Percentiles rank a stretch among this genome's conserved stretches.
These are phyloP conservation scores for Didymella sp. DNA, from an alignment of 2,329 filamentous ascomycete species.

Conservation along the genomic window DNA sequence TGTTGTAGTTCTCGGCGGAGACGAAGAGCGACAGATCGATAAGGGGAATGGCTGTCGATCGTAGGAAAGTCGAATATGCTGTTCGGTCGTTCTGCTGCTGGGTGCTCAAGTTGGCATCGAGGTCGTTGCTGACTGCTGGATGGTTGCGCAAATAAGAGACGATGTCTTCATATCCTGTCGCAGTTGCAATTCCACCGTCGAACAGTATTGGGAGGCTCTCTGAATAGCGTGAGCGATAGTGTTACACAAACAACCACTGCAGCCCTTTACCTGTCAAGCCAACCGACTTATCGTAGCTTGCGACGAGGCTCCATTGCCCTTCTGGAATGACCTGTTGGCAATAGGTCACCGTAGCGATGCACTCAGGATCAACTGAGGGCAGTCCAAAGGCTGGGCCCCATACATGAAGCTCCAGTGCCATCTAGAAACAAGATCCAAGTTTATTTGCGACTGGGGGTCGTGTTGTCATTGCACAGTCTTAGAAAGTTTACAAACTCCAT, in stretches of 20 bases:
- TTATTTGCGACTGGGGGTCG: not conserved
- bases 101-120: conserved; percentile 40
- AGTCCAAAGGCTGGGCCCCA: conserved; percentile 90
- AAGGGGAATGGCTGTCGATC: conserved; percentile 76
- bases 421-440: conserved; percentile 28
- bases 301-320: conserved; percentile 53
- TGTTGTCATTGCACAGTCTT: not conserved
- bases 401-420: conserved; percentile 79
- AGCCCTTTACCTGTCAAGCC: conserved; percentile 64
- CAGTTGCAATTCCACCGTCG: conserved; percentile 61
- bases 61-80: conserved; percentile 70
- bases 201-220: conserved; percentile 65
- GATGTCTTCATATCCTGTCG: conserved; percentile 68
- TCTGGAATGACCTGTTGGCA: conserved; percentile 68
- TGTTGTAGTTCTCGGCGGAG: conserved; percentile 85
- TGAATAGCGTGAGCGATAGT: conserved; percentile 33
- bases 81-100: conserved; percentile 53
- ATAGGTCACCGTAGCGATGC: conserved; percentile 82
- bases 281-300: conserved; percentile 67
- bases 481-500: not conserved
- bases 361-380: conserved; percentile 90
- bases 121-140: conserved; percentile 33
- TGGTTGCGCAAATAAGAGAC: conserved; percentile 60
- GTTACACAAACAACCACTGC: not conserved
- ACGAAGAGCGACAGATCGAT: conserved; percentile 89